Conservation (phyloP, 1,284 basidiomycete species). For the Bothia castanella region DNA sequence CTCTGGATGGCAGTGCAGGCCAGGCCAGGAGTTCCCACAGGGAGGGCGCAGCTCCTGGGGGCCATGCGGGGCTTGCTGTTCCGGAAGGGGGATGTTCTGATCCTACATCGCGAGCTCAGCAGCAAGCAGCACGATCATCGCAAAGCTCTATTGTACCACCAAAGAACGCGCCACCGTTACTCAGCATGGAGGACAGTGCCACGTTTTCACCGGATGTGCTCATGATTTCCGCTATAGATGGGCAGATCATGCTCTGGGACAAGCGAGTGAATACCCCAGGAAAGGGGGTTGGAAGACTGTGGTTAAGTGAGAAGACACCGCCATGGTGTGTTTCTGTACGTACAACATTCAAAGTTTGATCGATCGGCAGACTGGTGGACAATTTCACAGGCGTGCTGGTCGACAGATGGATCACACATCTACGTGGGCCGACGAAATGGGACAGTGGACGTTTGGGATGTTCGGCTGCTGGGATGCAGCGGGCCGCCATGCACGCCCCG, state of each 20-base stretch:
- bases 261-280: slow-evolving; percentile 64
- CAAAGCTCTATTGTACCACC: slow-evolving; percentile 43
- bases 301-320: slow-evolving; percentile 86
- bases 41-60: slow-evolving; percentile 13
- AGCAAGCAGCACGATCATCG: slow-evolving; percentile 28
- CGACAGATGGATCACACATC: slow-evolving; percentile 81
- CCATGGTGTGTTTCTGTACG: slow-evolving; percentile 93
- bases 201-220: slow-evolving; percentile 80
- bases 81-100: slow-evolving; percentile 29
- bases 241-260: slow-evolving; percentile 92
- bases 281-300: slow-evolving; percentile 75
- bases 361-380: background rate
- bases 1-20: slow-evolving; percentile 14
- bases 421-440: slow-evolving; percentile 92
- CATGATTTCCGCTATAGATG: slow-evolving; percentile 88
- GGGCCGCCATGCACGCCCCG: slow-evolving; percentile 61
- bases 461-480: slow-evolving; percentile 66
- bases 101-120: slow-evolving; percentile 24
- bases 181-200: slow-evolving; percentile 58
- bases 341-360: slow-evolving; percentile 5
- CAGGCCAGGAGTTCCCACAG: slow-evolving; percentile 16
- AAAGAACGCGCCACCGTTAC: slow-evolving; percentile 68
- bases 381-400: slow-evolving; percentile 82
- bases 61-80: slow-evolving; percentile 22
- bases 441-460: slow-evolving; percentile 92